phyloP scores from a whole-genome alignment of 768 basidiomycete genomes.

The Tephrocybe sp. region DNA sequence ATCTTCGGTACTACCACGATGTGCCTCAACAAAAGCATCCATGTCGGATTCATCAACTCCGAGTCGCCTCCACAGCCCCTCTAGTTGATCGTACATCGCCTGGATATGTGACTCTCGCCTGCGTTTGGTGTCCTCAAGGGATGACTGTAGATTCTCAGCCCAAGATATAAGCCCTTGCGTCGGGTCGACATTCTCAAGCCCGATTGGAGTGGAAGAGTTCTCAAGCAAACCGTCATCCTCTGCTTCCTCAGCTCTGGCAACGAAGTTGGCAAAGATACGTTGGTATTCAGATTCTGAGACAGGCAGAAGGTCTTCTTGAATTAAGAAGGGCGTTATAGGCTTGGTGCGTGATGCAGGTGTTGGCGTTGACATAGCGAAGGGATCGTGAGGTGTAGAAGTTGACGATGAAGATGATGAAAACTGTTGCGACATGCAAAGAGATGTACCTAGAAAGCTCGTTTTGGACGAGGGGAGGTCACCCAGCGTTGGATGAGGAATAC shows the following conservation, averaged over 20 bases:
- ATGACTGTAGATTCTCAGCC: conserved; percentile 54
- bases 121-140: conserved; percentile 73
- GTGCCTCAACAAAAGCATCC: conserved; percentile 88
- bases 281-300: conserved; percentile 49
- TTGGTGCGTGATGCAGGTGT: conserved; percentile 45
- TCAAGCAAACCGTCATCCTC: conserved; percentile 46
- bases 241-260: conserved; percentile 60
- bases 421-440: conserved; percentile 30
- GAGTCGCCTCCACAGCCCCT: conserved; percentile 85
- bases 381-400: conserved; percentile 40
- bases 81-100: conserved; percentile 90
- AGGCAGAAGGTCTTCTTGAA: conserved; percentile 30
- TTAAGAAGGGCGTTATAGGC: conserved; percentile 35
- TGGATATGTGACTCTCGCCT: conserved; percentile 85
- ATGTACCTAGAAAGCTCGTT: conserved; percentile 18
- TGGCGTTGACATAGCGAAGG: conserved; percentile 50
- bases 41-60: conserved; percentile 79
- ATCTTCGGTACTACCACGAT: conserved; percentile 80
- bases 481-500: conserved; percentile 59
- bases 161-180: conserved; percentile 72
- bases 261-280: conserved; percentile 61
- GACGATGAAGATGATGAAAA: conserved; percentile 33
- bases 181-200: conserved; percentile 79
- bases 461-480: conserved; percentile 39
- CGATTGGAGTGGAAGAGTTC: conserved; percentile 40